Evolutionary conservation across 2,329 filamentous ascomycete genomes (phyloP), one percentile per base, ranked within the genome.

Genomic region (Incumbomyces lentus): DNA sequence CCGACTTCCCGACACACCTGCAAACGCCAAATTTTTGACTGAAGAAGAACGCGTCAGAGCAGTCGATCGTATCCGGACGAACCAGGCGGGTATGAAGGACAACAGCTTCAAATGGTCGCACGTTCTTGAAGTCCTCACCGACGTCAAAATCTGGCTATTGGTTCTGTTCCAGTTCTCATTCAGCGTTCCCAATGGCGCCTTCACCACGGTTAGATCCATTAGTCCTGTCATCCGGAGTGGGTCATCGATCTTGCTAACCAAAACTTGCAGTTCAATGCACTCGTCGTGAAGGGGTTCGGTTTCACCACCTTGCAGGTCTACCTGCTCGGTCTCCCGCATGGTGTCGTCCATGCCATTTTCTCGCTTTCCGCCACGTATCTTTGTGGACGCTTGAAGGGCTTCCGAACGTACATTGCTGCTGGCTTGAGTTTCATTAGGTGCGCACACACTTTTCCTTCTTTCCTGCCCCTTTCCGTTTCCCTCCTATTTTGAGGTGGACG

Each of bases 21-120:
- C 38, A 2, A 47, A 52, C 32, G 58, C 59, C 1, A 49, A 45
- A 6, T 60, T 59, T 26, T 54, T 61, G 8, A 56, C 52, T 0
- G 49, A 57, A 3, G 50, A 54, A 34, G 54, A 60, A 46, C 49
- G 47, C 13, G 30, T 40, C 12, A 55, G 58, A 19, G 59, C 58
- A 2, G 40, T 53, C 1, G 53, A 57, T 19, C 49, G 58, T 2
- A 34, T 61, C 19, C 53, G 50, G 19, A 47, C 50, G 6, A 61
- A 61, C 14, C 46, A 57, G 17, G 54, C 56, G 1, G 59, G 58
- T 2, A 56, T 51, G 35, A 60, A 60, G 32, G 71, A 72, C 49
- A 68, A 62, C 1, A 64, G 68, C 37, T 69, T 68, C 58, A 72
- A 72, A 49, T 53, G 58, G n/a, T 52, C 56, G 2, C 71, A 73